Base-by-base conservation (phyloP, 2,329 filamentous ascomycete genomes). In the Trichophyton verrucosum region DNA sequence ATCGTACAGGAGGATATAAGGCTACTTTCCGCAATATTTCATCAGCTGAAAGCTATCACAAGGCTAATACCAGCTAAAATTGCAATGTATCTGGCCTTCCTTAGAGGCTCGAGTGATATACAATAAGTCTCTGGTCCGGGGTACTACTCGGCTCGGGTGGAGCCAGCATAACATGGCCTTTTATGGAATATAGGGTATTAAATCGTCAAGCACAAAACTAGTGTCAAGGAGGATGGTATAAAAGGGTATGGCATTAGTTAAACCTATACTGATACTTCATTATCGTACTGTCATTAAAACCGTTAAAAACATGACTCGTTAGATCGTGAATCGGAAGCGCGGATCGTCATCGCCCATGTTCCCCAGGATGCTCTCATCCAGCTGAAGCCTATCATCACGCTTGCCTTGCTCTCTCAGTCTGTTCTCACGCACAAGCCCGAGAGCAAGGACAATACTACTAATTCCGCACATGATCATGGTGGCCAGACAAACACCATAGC, bases 321-420 rank as follows among this genome's bases (percentile, higher is more conserved):
- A 71, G 58, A 71, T 66, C 44, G 64, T 69, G 61, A 72, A 73
- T 17, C 70, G 67, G 63, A 72, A 73, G 17, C 66, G 62, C 13
- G 71, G 73, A 61, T 71, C 64, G 46, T 70, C 65, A 63, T 74
- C 72, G 3, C 72, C 72, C 58, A 74, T 62, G 60, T 73, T 71
- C 20, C 65, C 64, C 38, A 70, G 61, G 53, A 70, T 66, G 11
- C 64, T 61, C n/a, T 65, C 61, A 38, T 66, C 63, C 47, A 69
- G 46, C 33, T 64, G 61, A 46, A 69, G 65, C 49, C 69, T 64
- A 57, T 69, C 55, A 60, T 70, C 66, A 8, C 65, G 61, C 22
- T 65, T 64, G 3, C 69, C 68, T 59, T 63, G 56, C 9, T 68
- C 65, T 57, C 69, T 65, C 46, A 66, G 64, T 64, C 64, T 69